These are phyloP conservation scores for Xylaria flabelliformis DNA, from an alignment of 495 filamentous ascomycete species.

Conservation along the genomic window DNA sequence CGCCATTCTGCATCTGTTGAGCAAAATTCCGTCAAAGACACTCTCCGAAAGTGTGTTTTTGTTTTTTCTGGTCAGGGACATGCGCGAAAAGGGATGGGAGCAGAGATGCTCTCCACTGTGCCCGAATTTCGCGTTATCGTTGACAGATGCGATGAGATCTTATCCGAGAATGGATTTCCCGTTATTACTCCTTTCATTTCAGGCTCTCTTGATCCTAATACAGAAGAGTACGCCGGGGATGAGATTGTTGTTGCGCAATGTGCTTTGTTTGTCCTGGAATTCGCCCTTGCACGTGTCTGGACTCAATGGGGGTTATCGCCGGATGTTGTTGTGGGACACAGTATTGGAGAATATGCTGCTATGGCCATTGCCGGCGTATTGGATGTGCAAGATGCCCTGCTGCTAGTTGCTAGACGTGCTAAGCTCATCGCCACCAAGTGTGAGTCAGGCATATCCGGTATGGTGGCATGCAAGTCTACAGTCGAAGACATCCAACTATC, in stretches of 20 bases:
- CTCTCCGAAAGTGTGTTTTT: slow-evolving; percentile 23
- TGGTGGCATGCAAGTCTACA: slow-evolving; percentile 27
- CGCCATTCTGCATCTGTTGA: slow-evolving; percentile 7
- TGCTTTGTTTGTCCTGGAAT: slow-evolving; percentile 56
- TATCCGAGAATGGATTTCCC: slow-evolving; percentile 25
- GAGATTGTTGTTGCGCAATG: slow-evolving; percentile 51
- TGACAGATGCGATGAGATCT: slow-evolving; percentile 28
- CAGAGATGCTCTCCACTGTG: slow-evolving; percentile 26
- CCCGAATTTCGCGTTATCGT: slow-evolving; percentile 24
- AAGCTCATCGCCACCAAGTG: slow-evolving; percentile 28
- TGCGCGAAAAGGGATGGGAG: slow-evolving; percentile 28
- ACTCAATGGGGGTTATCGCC: slow-evolving; percentile 51
- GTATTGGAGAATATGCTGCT: slow-evolving; percentile 29
- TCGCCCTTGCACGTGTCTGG: slow-evolving; percentile 55
- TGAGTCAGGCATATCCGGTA: slow-evolving; percentile 24
- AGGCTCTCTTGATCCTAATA: not conserved
- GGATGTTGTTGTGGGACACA: slow-evolving; percentile 55
- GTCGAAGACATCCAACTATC: slow-evolving; percentile 1
- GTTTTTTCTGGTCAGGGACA: slow-evolving; percentile 35
- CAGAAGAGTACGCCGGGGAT: not conserved
- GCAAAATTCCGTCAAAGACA: no score
- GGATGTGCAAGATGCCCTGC: slow-evolving; percentile 25
- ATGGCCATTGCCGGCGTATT: slow-evolving; percentile 22
- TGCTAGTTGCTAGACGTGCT: slow-evolving; percentile 29
- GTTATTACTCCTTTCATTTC: slow-evolving; percentile 6